Evolutionary conservation across 805 yeast genomes (phyloP).

Genomic region (Kodamaea leandrae): DNA sequence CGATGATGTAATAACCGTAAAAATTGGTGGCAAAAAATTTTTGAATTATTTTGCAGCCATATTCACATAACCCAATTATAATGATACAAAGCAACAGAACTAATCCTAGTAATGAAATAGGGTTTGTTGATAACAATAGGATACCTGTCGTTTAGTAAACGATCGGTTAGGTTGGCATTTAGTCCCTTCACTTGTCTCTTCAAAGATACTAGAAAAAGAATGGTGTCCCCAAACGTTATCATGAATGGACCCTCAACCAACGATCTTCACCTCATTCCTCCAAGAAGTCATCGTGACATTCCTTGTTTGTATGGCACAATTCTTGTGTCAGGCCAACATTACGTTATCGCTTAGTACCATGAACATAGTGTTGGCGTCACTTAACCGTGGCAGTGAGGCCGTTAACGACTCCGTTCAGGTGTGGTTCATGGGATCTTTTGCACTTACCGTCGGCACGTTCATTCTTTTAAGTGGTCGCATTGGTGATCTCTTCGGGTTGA

Average conservation of each 20-base stretch:
- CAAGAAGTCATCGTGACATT: constrained; percentile 27
- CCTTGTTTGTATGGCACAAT: constrained; percentile 31
- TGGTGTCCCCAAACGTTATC: too few relatives aligned
- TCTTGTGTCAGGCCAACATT: constrained; percentile 36
- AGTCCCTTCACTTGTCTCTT: too few relatives aligned
- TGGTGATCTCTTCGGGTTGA: constrained; percentile 72
- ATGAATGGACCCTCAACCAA: constrained; percentile 15
- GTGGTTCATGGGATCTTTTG: constrained; percentile 71
- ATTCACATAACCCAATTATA: too few relatives aligned
- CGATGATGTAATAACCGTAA: too few relatives aligned
- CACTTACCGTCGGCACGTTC: constrained; percentile 70
- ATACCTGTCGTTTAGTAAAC: too few relatives aligned
- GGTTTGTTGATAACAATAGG: too few relatives aligned
- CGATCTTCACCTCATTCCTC: constrained; percentile 17
- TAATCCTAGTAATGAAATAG: too few relatives aligned
- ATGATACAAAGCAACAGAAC: too few relatives aligned
- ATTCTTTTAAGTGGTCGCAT: constrained; percentile 65
- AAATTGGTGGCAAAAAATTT: too few relatives aligned
- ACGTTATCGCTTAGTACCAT: constrained; percentile 38
- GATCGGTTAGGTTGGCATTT: too few relatives aligned
- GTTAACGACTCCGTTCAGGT: constrained; percentile 11
- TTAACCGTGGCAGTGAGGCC: constrained; percentile 12
- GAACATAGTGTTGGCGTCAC: constrained; percentile 33
- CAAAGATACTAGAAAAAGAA: too few relatives aligned
- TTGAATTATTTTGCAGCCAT: too few relatives aligned